A percentile compares a stretch with the other conserved stretches of the same genome.
phyloP scores from a whole-genome alignment of 441 rosid species.

The Gossypium trilobum region DNA sequence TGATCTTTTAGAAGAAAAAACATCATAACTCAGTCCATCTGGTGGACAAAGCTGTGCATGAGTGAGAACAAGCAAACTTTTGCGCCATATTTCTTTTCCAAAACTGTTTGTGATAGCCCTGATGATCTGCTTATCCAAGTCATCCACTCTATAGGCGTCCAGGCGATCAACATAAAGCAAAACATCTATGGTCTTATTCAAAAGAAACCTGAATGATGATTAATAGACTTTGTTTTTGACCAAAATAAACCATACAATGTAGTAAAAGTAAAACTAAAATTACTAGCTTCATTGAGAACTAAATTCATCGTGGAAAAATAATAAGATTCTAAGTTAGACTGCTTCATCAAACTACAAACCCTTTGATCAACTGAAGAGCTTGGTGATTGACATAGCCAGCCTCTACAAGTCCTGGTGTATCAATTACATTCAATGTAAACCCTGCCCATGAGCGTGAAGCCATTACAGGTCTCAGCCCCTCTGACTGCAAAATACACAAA shows the following conservation, averaged over 20 bases:
- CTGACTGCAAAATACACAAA: conserved; percentile 44
- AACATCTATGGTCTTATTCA: conserved; percentile 74
- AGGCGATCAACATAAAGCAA: conserved; percentile 80
- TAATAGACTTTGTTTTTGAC: background rate
- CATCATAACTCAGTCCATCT: conserved; percentile 61
- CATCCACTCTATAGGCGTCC: conserved; percentile 95
- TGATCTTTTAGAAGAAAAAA: conserved; percentile 59
- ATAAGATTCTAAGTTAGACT: background rate
- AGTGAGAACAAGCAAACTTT: conserved; percentile 70
- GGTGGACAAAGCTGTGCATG: conserved; percentile 90
- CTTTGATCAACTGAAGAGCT: conserved; percentile 76
- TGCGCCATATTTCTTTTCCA: conserved; percentile 78
- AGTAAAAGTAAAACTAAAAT: background rate
- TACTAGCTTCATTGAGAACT: background rate
- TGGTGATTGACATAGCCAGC: conserved; percentile 90
- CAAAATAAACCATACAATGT: background rate
- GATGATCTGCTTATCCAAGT: conserved; percentile 73
- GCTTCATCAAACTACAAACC: conserved; percentile 33
- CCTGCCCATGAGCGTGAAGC: conserved; percentile 76
- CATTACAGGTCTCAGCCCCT: conserved; percentile 71
- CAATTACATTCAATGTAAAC: conserved; percentile 70
- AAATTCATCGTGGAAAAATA: background rate
- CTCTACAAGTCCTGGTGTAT: conserved; percentile 91
- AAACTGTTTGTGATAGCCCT: conserved; percentile 62
- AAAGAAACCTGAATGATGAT: conserved; percentile 55